Conservation (phyloP, 2,329 filamentous ascomycete species). For the Trichophaea hybrida region DNA sequence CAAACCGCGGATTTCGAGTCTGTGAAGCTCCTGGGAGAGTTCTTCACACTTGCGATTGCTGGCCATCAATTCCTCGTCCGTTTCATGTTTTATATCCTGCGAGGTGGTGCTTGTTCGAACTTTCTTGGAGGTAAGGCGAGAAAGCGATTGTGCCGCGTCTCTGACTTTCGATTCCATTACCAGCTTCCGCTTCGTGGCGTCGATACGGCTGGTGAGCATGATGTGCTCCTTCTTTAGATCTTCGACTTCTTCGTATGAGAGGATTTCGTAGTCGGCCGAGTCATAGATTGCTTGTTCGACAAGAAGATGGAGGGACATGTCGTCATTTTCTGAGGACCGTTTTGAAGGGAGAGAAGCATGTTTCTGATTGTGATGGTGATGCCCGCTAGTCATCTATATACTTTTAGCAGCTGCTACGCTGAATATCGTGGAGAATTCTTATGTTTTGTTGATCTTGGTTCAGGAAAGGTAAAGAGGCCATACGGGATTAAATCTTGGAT, state of each 20-base stretch:
- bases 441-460: too few species aligned
- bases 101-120: conserved; percentile 31
- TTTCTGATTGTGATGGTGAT: background rate
- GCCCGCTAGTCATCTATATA: background rate
- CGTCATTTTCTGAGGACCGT: conserved; percentile 41
- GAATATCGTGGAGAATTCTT: too few species aligned
- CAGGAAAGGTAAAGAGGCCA: conserved; percentile 1
- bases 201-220: conserved; percentile 58
- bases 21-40: conserved; percentile 63
- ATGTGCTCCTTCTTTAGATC: conserved; percentile 75
- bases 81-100: conserved; percentile 33
- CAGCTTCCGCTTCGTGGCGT: conserved; percentile 67
- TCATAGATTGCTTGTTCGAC: conserved; percentile 88
- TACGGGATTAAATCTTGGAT: conserved; percentile 22
- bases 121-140: conserved; percentile 55
- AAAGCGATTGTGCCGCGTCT: conserved; percentile 79
- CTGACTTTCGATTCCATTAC: conserved; percentile 85
- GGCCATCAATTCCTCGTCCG: conserved; percentile 58
- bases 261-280: conserved; percentile 67
- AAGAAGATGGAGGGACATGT: conserved; percentile 75
- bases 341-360: background rate
- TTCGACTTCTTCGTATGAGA: conserved; percentile 86
- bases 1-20: conserved; percentile 61
- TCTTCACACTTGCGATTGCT: conserved; percentile 76
- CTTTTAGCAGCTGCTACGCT: background rate